phyloP scores from a whole-genome alignment of 345 rosid species.

The Eucalyptus camaldulensis region DNA sequence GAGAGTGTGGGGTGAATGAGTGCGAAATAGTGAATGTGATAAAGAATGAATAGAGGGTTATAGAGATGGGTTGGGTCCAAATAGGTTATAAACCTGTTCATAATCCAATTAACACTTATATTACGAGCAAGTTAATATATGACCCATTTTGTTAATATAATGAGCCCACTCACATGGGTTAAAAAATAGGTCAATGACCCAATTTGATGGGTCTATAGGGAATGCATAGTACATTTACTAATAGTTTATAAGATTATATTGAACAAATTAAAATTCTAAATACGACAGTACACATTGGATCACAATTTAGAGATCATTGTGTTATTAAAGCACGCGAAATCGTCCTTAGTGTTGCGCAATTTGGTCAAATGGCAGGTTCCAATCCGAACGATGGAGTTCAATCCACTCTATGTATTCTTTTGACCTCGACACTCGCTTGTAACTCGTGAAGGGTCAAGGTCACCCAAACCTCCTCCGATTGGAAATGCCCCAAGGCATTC shows the following conservation, averaged over 20 bases:
- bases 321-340: not conserved
- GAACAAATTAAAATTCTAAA: not conserved
- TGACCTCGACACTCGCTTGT: not conserved
- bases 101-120: too few relatives aligned
- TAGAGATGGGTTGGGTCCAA: too few relatives aligned
- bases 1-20: too few relatives aligned
- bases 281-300: too few relatives aligned
- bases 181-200: too few relatives aligned
- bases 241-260: too few relatives aligned
- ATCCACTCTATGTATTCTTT: not conserved
- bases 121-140: too few relatives aligned
- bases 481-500: not conserved
- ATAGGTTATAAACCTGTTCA: too few relatives aligned
- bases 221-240: too few relatives aligned
- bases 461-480: not conserved
- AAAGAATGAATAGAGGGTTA: too few relatives aligned
- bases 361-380: not conserved
- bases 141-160: too few relatives aligned
- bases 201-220: not conserved
- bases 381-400: not conserved
- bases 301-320: not conserved
- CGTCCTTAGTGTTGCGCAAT: not conserved
- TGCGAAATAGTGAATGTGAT: too few relatives aligned
- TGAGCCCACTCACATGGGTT: not conserved
- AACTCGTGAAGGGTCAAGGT: not conserved